A percentile compares a stretch with the other conserved stretches of the same genome.
Evolutionary conservation across 352 stramenopile species (phyloP).

Genomic region (Phytopythium mirpurense): DNA sequence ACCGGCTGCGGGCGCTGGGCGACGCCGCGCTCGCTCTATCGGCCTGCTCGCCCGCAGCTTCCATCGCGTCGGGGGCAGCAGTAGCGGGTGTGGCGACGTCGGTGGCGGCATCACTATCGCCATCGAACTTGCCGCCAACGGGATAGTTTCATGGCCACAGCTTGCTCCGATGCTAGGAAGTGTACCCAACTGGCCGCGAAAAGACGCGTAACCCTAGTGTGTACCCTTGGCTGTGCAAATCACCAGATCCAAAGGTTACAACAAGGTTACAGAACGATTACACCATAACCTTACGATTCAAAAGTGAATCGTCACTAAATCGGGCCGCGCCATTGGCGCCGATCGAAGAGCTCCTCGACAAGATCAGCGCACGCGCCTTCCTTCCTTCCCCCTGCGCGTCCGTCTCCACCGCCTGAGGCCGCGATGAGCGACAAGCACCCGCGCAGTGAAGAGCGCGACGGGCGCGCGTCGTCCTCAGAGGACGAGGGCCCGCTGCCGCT

Average conservation of each 20-base stretch:
- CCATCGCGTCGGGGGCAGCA: not conserved
- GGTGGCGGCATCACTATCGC: not conserved
- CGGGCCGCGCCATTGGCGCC: not conserved
- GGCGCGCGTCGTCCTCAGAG: slow-evolving; percentile 20
- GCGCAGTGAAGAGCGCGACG: slow-evolving; percentile 3
- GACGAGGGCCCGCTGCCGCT: slow-evolving; percentile 62
- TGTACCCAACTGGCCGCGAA: no score
- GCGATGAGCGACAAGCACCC: slow-evolving; percentile 8
- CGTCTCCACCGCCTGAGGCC: not conserved
- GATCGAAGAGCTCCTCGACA: not conserved
- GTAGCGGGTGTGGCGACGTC: no score
- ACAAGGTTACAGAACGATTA: no score
- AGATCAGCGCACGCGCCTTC: no score
- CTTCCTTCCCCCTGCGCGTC: not conserved
- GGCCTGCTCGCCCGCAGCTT: not conserved
- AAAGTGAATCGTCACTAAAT: slow-evolving; percentile 2
- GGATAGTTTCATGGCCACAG: no score
- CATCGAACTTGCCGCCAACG: not conserved
- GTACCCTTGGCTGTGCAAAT: no score
- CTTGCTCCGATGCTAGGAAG: no score
- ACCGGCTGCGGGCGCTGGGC: slow-evolving; percentile 27
- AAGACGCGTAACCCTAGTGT: not conserved
- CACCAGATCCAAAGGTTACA: no score
- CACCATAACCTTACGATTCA: no score
- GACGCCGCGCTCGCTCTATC: slow-evolving; percentile 15